Conservation (phyloP, 257 asterid species). For the Nicotiana otophora region DNA sequence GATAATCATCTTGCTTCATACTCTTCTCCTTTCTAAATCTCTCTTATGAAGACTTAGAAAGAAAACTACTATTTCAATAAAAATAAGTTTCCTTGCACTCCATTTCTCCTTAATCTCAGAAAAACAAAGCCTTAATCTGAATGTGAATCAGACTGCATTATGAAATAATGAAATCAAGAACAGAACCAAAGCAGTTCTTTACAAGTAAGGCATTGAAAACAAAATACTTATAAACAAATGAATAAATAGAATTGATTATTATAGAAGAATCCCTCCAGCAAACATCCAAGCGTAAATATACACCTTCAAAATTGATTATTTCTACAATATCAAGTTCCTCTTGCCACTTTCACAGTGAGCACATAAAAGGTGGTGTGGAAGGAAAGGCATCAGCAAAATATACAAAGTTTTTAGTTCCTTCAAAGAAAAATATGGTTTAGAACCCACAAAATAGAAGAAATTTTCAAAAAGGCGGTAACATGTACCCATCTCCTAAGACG, state of each 20-base stretch:
- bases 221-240: background rate
- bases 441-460: background rate
- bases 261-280: background rate
- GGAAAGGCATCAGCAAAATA: background rate
- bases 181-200: background rate
- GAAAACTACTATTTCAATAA: background rate
- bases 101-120: background rate
- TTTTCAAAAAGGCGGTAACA: background rate
- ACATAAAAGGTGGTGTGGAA: background rate
- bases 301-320: conserved; percentile 8
- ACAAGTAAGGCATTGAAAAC: background rate
- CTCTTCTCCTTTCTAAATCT: no score
- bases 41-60: no score
- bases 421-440: background rate
- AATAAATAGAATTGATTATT: background rate
- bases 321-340: background rate
- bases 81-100: background rate
- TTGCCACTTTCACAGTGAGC: background rate
- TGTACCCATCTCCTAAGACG: background rate
- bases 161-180: background rate
- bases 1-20: no score
- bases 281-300: background rate
- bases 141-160: background rate
- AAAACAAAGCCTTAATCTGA: background rate
- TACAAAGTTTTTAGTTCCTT: conserved; percentile 8